phyloP scores from a whole-genome alignment of 2,329 filamentous ascomycete species.

The Fusarium sp. region DNA sequence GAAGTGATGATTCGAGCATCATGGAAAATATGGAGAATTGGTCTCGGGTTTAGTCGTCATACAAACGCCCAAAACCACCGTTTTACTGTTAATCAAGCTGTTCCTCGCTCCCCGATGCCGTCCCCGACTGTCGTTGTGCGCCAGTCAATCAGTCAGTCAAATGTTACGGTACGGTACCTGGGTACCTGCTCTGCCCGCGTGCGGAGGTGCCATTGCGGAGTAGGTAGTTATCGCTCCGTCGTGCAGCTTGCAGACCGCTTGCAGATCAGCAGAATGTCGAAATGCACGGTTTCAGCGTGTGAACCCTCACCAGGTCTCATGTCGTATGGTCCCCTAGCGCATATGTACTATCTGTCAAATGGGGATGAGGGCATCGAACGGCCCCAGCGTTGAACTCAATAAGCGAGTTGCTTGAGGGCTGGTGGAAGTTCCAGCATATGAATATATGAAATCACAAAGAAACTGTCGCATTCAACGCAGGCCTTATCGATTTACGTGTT shows the following conservation, averaged over 20 bases:
- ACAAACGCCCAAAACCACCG: constrained; percentile 19
- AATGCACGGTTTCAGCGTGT: constrained; percentile 33
- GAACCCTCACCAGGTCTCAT: constrained; percentile 39
- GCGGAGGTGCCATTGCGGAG: constrained; percentile 26
- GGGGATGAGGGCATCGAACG: constrained; percentile 23
- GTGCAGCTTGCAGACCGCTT: constrained; percentile 36
- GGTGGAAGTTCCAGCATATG: no score
- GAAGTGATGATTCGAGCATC: constrained; percentile 15
- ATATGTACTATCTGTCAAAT: constrained; percentile 26
- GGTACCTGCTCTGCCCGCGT: constrained; percentile 9
- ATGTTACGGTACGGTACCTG: neutral
- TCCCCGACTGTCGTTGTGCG: constrained; percentile 15
- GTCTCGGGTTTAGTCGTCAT: constrained; percentile 18
- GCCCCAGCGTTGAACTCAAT: constrained; percentile 27
- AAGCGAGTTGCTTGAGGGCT: no score
- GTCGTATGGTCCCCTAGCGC: constrained; percentile 35
- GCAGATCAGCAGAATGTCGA: constrained; percentile 38
- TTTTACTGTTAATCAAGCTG: constrained; percentile 24
- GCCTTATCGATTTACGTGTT: neutral
- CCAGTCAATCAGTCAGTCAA: constrained; percentile 19
- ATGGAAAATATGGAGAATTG: constrained; percentile 12
- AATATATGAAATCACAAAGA: no score
- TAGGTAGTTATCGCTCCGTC: neutral
- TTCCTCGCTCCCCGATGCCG: constrained; percentile 16
- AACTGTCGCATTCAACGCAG: no score